Conservation (phyloP, 495 filamentous ascomycete species). For the Talaromyces wortmannii region DNA sequence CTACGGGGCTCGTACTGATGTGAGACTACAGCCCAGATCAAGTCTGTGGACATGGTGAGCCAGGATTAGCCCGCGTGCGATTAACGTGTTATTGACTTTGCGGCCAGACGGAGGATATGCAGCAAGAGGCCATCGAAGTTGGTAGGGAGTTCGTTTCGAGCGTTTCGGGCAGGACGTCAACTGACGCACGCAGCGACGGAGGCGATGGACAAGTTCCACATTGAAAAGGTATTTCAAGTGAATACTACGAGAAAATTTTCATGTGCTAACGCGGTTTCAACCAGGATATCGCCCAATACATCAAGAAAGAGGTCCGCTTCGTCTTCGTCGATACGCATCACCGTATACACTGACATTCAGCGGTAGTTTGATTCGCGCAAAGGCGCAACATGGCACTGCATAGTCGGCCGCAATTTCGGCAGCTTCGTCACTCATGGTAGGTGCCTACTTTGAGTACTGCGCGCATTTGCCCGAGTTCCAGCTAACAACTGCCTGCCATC, state of each 20-base stretch:
- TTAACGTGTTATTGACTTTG: background rate
- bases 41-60: conserved; percentile 95
- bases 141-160: conserved; percentile 50
- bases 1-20: conserved; percentile 19
- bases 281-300: conserved; percentile 92
- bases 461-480: background rate
- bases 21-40: conserved; percentile 68
- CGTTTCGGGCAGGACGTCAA: conserved; percentile 4
- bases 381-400: conserved; percentile 97
- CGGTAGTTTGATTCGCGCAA: conserved; percentile 80
- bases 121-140: conserved; percentile 86
- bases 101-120: conserved; percentile 90
- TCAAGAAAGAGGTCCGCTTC: conserved; percentile 80
- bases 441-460: conserved; percentile 7
- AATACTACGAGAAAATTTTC: too few species aligned
- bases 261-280: conserved; percentile 12
- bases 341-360: conserved; percentile 15
- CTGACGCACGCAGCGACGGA: conserved; percentile 62
- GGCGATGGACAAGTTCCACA: conserved; percentile 85
- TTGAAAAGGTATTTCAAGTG: conserved; percentile 70
- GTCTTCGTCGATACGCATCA: conserved; percentile 3
- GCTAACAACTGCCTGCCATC: background rate
- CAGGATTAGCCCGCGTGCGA: background rate
- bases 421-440: conserved; percentile 98
- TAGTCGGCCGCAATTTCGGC: conserved; percentile 96